These are phyloP conservation scores for Acanthamoeba lenticulata DNA, from an alignment of 208 protist genomes.

Conservation along the genomic window DNA sequence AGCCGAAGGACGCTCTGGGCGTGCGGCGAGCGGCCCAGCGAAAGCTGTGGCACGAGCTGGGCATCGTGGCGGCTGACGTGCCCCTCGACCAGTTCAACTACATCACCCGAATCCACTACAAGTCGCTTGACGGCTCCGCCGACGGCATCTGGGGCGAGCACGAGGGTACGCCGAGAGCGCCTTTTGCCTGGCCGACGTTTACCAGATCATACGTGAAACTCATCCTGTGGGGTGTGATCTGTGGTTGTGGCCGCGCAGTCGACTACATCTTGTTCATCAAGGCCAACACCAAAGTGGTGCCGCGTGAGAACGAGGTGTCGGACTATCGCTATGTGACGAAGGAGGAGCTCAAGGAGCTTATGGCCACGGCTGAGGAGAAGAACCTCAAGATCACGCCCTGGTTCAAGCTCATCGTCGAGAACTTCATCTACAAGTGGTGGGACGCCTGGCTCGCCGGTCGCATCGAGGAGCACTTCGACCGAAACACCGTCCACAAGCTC, in stretches of 20 bases:
- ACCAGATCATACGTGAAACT: too few species aligned
- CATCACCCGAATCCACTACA: constrained; percentile 89
- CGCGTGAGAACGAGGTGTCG: constrained; percentile 82
- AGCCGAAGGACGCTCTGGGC: constrained; percentile 65
- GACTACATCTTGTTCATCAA: constrained; percentile 83
- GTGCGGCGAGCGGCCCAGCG: constrained; percentile 84
- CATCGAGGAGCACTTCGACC: constrained; percentile 25
- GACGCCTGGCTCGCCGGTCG: constrained; percentile 62
- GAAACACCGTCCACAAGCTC: constrained; percentile 9
- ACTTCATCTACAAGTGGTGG: constrained; percentile 84
- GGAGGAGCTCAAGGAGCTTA: constrained; percentile 81
- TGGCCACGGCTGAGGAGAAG: constrained; percentile 71
- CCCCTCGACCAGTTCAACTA: constrained; percentile 79
- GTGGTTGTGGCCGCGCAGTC: too few species aligned
- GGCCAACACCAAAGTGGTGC: constrained; percentile 21
- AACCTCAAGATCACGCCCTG: constrained; percentile 83
- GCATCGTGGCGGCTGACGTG: constrained; percentile 82
- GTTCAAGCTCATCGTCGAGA: constrained; percentile 84
- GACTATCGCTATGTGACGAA: constrained; percentile 78
- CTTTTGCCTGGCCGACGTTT: too few species aligned
- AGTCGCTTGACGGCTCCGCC: constrained; percentile 76
- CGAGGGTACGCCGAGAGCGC: constrained; percentile 84
- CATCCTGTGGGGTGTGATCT: not conserved
- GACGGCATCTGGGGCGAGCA: constrained; percentile 87
- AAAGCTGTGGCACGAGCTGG: constrained; percentile 91